These are phyloP conservation scores for Dissophora ornata DNA, from an alignment of 192 early-diverging fungal genomes.

Conservation along the genomic window DNA sequence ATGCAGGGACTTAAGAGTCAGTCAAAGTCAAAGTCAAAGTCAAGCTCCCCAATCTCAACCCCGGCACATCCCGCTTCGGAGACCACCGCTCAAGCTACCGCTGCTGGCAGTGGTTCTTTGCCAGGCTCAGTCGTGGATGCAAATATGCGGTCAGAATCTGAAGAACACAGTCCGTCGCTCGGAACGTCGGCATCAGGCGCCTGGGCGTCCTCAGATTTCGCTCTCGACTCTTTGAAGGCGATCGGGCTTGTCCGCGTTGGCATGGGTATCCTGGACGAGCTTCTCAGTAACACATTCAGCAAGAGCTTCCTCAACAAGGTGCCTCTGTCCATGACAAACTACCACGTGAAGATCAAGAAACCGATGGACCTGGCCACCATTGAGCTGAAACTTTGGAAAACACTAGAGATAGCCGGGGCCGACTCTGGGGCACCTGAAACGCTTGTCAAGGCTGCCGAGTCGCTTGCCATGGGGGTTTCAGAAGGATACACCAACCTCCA, in stretches of 20 bases:
- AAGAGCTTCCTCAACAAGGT: slow-evolving; percentile 54
- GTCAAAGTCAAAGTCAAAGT: slow-evolving; percentile 33
- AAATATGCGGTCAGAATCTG: not conserved
- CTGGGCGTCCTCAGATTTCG: not conserved
- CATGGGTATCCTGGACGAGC: slow-evolving; percentile 11
- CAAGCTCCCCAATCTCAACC: slow-evolving; percentile 19
- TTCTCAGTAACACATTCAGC: slow-evolving; percentile 30
- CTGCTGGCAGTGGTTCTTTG: slow-evolving; percentile 8
- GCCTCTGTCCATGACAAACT: slow-evolving; percentile 52
- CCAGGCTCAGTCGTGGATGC: not conserved
- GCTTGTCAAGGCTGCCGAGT: not conserved
- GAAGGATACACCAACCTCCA: slow-evolving; percentile 52
- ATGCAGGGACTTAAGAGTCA: too few relatives aligned
- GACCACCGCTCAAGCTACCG: not conserved
- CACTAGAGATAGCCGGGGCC: slow-evolving; percentile 6
- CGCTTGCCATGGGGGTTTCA: not conserved
- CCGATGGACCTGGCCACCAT: slow-evolving; percentile 67
- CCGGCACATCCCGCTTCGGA: too few relatives aligned
- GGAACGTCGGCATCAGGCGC: not conserved
- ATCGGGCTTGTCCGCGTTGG: slow-evolving; percentile 41
- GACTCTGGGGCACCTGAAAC: not conserved
- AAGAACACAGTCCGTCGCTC: not conserved
- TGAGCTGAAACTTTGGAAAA: slow-evolving; percentile 64
- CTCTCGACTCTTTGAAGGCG: slow-evolving; percentile 10
- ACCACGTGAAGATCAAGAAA: slow-evolving; percentile 59